Percentiles rank a stretch among this genome's conserved stretches.
Evolutionary conservation across 148 eudicot genomes (phyloP).

Genomic region (Oxyria digyna): DNA sequence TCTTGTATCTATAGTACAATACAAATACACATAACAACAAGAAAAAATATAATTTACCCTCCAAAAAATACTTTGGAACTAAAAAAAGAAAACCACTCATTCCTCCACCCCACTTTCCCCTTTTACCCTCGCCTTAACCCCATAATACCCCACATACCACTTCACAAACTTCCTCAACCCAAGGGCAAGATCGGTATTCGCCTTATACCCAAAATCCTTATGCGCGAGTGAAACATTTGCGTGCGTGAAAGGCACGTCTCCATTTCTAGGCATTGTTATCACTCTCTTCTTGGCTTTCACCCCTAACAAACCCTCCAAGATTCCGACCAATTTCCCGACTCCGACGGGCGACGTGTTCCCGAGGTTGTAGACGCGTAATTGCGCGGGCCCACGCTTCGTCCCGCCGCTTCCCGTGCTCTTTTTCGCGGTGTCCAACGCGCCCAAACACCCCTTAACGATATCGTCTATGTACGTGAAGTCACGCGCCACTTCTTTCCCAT

Average conservation of each 20-base stretch:
- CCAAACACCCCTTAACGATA: conserved; percentile 70
- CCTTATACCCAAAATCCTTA: conserved; percentile 69
- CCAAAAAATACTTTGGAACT: too few species aligned
- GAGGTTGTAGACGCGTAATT: conserved; percentile 70
- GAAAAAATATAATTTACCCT: conserved; percentile 5
- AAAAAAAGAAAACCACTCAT: too few species aligned
- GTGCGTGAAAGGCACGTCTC: conserved; percentile 91
- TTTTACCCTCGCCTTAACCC: conserved; percentile 52
- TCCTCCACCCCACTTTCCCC: conserved; percentile 17
- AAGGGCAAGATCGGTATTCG: conserved; percentile 66
- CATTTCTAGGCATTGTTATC: conserved; percentile 83
- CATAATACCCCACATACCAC: conserved; percentile 88
- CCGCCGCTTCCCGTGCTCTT: conserved; percentile 98
- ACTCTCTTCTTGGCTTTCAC: conserved; percentile 76
- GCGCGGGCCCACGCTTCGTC: conserved; percentile 66
- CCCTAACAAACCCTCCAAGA: conserved; percentile 42
- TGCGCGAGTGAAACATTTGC: conserved; percentile 76
- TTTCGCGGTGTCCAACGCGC: conserved; percentile 86
- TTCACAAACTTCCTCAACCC: conserved; percentile 82
- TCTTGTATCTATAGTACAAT: conserved; percentile 5
- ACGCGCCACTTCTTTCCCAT: conserved; percentile 70
- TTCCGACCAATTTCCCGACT: conserved; percentile 58
- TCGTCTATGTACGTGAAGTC: conserved; percentile 94
- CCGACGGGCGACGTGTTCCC: conserved; percentile 85
- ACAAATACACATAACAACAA: conserved; percentile 1